Base-by-base conservation (phyloP, 148 eudicot genomes). In the Camellia japonica region DNA sequence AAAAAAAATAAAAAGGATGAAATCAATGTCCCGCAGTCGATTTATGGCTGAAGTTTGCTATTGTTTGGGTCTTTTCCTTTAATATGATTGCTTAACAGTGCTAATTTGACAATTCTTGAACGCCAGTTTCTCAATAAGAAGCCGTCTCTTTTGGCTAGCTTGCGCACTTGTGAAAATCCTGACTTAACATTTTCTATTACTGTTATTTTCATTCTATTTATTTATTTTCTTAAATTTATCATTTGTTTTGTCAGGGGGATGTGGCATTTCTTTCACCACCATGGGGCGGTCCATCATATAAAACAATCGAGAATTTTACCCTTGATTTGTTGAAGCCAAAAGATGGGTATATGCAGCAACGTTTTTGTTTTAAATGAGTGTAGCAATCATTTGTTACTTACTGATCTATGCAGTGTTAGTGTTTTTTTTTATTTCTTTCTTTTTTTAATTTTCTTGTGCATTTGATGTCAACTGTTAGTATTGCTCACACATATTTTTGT, bases 251-350 rank as follows among this genome's bases (percentile, higher is more conserved):
- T 65, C 68, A 84, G 91, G 91, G 86, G 63, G 87, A 88, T 5
- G 80, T 79, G 43, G 81, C 80, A 20, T 88, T 88, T 83, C 89
- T 88, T 65, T 80, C 91, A 77, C 91, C 91, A 63, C 91, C 91
- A 62, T 88, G 91, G 91, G 91, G 89, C 8, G 91, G 91, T 69
- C 91, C 91, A 23, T 84, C 89, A 63, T 86, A 88, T 71, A 84
- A 70, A 76, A 59, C 69, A 74, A 77, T 59, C 14, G 82, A 83
- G 71, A 82, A 78, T 44, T 88, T 80, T 46, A 86, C 91, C 23
- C 91, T 88, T 68, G 86, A 88, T 79, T 70, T 81, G 46, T 79
- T 86, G 85, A 88, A 86, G 87, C 91, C 91, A 52, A 85, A 70
- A 77, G 87, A 88, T 46, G 91, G 89, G 91, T 88, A 86, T 15